Conservation (phyloP, 2,329 filamentous ascomycete species). For the Pyricularia grisea region DNA sequence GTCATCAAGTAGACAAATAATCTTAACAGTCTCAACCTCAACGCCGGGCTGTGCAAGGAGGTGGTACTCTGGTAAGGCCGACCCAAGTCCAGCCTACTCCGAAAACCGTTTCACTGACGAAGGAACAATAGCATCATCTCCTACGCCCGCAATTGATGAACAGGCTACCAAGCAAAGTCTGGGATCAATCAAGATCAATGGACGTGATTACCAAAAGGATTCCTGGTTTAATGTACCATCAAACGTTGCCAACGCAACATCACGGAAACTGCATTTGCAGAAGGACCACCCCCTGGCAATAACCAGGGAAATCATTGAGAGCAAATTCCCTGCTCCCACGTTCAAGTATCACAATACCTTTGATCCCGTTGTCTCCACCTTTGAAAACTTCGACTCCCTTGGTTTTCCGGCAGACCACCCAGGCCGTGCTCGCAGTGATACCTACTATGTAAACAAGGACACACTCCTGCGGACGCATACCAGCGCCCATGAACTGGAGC, state of each 20-base stretch:
- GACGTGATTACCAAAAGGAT: slow-evolving; percentile 57
- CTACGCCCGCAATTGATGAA: not conserved
- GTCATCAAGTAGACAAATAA: not conserved
- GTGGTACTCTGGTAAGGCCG: not conserved
- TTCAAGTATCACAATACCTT: slow-evolving; percentile 72
- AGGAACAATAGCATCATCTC: not conserved
- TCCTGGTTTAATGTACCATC: slow-evolving; percentile 76
- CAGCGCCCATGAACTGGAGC: slow-evolving; percentile 81
- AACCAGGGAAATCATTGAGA: slow-evolving; percentile 86
- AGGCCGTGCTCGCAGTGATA: slow-evolving; percentile 79
- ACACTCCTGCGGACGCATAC: slow-evolving; percentile 90
- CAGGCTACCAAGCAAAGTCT: not conserved
- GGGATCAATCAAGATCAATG: slow-evolving; percentile 47
- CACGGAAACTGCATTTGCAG: slow-evolving; percentile 79
- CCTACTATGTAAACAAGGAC: slow-evolving; percentile 83
- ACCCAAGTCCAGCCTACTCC: not conserved
- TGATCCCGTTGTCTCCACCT: slow-evolving; percentile 73
- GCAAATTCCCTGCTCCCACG: slow-evolving; percentile 64
- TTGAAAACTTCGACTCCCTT: slow-evolving; percentile 94
- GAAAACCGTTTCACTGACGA: not conserved
- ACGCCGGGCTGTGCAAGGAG: not conserved
- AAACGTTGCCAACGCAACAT: slow-evolving; percentile 65
- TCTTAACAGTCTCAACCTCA: not conserved
- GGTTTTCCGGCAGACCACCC: slow-evolving; percentile 84
- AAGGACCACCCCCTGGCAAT: slow-evolving; percentile 84